These are phyloP conservation scores for Bacidia rubella DNA, from an alignment of 495 filamentous ascomycete species.

Conservation along the genomic window DNA sequence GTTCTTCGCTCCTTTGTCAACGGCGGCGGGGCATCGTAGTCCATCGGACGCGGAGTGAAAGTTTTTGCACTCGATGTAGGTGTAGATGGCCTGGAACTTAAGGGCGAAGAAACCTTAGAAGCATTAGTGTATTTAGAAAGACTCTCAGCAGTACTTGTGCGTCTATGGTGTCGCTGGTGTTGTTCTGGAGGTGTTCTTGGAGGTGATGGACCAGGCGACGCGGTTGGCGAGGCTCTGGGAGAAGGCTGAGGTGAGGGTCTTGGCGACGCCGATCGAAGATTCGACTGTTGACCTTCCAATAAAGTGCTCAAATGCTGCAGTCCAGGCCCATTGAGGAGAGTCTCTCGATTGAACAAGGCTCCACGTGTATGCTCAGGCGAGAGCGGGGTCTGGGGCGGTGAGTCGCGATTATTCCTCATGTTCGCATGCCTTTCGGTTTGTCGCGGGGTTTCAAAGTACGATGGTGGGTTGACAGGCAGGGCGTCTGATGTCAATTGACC, in stretches of 20 bases:
- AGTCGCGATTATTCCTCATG: background rate
- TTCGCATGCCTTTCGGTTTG: background rate
- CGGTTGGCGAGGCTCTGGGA: constrained; percentile 10
- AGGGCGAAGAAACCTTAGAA: constrained; percentile 13
- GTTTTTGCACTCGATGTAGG: background rate
- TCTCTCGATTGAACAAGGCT: background rate
- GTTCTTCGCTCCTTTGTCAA: constrained; percentile 1
- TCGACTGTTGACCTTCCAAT: constrained; percentile 4
- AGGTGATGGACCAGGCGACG: constrained; percentile 15
- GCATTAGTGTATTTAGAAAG: constrained; percentile 10
- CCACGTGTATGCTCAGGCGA: constrained; percentile 1
- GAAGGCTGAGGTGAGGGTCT: constrained; percentile 10
- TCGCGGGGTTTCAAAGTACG: background rate
- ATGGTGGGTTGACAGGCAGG: background rate
- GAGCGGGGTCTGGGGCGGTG: background rate
- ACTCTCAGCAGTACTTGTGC: constrained; percentile 4
- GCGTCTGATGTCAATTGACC: background rate
- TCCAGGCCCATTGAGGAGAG: background rate
- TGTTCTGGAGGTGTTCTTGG: constrained; percentile 14
- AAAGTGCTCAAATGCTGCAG: constrained; percentile 6
- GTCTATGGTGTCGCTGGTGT: background rate
- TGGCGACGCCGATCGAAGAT: constrained; percentile 5
- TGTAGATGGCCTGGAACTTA: constrained; percentile 6
- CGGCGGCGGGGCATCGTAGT: background rate
- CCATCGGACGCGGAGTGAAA: background rate